Percentiles rank a stretch among this genome's conserved stretches.
Evolutionary conservation across 371 early-diverging fungal species (phyloP).

Genomic region (Mucor velutinosus): DNA sequence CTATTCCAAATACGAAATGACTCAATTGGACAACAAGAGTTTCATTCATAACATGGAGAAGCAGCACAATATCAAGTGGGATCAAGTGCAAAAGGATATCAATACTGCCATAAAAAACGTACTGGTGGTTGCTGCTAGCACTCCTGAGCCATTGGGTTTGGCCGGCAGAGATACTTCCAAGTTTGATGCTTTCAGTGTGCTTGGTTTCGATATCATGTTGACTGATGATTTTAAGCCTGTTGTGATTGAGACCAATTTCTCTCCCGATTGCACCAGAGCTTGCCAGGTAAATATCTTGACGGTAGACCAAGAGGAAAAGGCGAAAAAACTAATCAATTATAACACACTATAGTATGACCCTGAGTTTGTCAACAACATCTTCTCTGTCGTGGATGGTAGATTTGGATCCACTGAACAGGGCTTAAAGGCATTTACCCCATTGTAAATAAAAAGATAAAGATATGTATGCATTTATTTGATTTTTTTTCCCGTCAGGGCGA

Average conservation of each 20-base stretch:
- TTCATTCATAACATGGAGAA: conserved; percentile 64
- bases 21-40: conserved; percentile 56
- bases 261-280: conserved; percentile 60
- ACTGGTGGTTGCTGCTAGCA: conserved; percentile 48
- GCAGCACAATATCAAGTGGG: conserved; percentile 53
- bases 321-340: conserved; percentile 7
- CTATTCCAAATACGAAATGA: conserved; percentile 59
- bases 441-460: conserved; percentile 20
- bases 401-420: conserved; percentile 50
- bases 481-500: too few species aligned
- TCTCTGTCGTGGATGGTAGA: conserved; percentile 50
- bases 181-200: conserved; percentile 53
- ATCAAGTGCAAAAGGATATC: conserved; percentile 51
- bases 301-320: too few species aligned
- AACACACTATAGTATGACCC: conserved; percentile 41
- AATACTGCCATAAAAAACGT: conserved; percentile 56
- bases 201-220: conserved; percentile 62
- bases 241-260: conserved; percentile 57
- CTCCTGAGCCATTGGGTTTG: conserved; percentile 53
- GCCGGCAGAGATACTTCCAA: conserved; percentile 22
- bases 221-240: conserved; percentile 54
- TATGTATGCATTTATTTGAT: neutral
- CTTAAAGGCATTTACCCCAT: conserved; percentile 48
- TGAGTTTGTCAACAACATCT: conserved; percentile 59
- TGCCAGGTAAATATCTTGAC: conserved; percentile 47